Percentiles rank a stretch among this genome's conserved stretches.
Conservation (phyloP, 306 rosid genomes). For the Geum urbanum region DNA sequence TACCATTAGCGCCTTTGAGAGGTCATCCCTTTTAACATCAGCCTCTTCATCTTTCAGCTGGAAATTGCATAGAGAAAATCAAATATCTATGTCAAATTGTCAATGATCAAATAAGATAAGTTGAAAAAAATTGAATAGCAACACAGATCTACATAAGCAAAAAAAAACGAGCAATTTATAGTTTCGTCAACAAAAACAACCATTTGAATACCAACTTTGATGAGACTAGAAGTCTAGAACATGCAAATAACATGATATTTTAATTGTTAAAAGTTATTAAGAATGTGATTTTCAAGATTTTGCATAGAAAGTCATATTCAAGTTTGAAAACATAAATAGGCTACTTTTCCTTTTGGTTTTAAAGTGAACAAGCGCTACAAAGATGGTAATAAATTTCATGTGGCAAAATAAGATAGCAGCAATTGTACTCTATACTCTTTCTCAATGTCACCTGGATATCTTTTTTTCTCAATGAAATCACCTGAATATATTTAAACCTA, state of each 20-base stretch:
- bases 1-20: constrained; percentile 85
- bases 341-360: not conserved
- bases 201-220: not conserved
- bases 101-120: constrained; percentile 20
- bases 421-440: not conserved
- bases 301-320: not conserved
- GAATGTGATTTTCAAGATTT: not conserved
- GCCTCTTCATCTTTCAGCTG: constrained; percentile 62
- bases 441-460: not conserved
- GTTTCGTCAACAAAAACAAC: not conserved
- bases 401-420: not conserved
- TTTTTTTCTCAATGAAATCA: not conserved
- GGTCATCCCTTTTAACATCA: constrained; percentile 68
- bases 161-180: not conserved
- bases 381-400: not conserved
- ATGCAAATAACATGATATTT: not conserved
- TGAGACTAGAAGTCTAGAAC: not conserved
- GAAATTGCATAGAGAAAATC: constrained; percentile 27
- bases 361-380: not conserved
- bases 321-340: not conserved
- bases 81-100: constrained; percentile 11
- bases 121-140: constrained; percentile 11
- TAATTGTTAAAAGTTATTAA: not conserved
- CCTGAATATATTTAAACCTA: not conserved
- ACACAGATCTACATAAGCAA: not conserved